phyloP scores from a whole-genome alignment of 163 green algal genomes.

The Chlorella variabilis region DNA sequence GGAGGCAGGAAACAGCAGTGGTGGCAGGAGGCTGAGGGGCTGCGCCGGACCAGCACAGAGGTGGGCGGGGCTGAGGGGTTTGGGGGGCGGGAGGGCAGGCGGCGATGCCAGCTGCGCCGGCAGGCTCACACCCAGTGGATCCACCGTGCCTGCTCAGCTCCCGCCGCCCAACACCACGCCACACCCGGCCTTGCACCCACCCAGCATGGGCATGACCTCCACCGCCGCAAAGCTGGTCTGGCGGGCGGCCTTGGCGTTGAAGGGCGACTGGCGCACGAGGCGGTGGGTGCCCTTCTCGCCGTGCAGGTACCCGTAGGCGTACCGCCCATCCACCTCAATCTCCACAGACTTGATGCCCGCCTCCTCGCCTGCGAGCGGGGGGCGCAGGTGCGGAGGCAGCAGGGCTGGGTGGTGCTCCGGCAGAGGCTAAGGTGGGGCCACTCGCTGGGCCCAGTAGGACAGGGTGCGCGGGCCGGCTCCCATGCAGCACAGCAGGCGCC shows the following conservation, averaged over 20 bases:
- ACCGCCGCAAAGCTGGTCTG: conserved; percentile 98
- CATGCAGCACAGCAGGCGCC: too few relatives aligned
- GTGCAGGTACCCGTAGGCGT: conserved; percentile 89
- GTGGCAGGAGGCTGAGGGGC: neutral
- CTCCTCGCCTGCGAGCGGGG: conserved; percentile 81
- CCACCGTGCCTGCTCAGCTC: too few relatives aligned
- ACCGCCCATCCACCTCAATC: conserved; percentile 82
- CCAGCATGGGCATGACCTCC: conserved; percentile 94
- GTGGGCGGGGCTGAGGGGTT: too few relatives aligned
- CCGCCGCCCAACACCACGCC: neutral
- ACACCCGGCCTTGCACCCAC: conserved; percentile 31
- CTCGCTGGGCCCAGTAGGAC: too few relatives aligned
- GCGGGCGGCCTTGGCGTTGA: conserved; percentile 88
- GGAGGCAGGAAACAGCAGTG: neutral
- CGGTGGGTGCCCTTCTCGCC: conserved; percentile 90
- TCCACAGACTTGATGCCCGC: conserved; percentile 92
- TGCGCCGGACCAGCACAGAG: neutral
- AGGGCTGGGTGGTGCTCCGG: too few relatives aligned
- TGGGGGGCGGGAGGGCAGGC: too few relatives aligned
- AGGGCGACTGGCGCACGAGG: conserved; percentile 95
- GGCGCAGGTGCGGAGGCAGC: too few relatives aligned
- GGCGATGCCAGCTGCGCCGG: too few relatives aligned
- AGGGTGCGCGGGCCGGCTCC: too few relatives aligned
- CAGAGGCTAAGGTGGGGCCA: neutral
- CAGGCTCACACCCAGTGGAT: too few relatives aligned